A percentile compares a stretch with the other conserved stretches of the same genome.
Conservation (phyloP, 352 stramenopile genomes). For the Phytopythium sindhum region DNA sequence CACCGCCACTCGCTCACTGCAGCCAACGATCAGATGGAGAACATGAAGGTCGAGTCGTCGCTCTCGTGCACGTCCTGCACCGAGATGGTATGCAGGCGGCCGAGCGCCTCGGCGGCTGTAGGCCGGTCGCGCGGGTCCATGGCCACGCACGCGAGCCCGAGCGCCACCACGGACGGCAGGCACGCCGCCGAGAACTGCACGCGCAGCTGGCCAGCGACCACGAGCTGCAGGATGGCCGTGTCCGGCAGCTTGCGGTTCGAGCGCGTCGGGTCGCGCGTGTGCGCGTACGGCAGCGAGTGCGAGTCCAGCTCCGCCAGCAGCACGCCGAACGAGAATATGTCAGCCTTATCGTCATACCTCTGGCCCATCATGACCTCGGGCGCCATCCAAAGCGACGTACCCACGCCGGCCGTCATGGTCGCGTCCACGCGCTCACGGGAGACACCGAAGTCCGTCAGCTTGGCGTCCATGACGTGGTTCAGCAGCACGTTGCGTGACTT, state of each 20-base stretch:
- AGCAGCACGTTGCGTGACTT: too few species aligned
- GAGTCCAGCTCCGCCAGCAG: too few species aligned
- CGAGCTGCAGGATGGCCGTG: constrained; percentile 45
- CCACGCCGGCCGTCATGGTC: constrained; percentile 42
- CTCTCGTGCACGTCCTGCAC: constrained; percentile 24
- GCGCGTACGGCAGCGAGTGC: constrained; percentile 29
- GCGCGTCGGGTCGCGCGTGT: constrained; percentile 32
- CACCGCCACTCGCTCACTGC: too few species aligned
- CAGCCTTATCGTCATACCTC: too few species aligned
- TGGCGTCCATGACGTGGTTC: constrained; percentile 27
- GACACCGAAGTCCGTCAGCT: constrained; percentile 50
- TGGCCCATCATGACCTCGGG: too few species aligned
- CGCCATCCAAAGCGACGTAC: too few species aligned
- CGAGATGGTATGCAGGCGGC: constrained; percentile 33
- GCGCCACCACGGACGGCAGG: constrained; percentile 25
- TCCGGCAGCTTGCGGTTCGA: constrained; percentile 35
- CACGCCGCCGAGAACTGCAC: constrained; percentile 28
- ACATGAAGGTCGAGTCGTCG: constrained; percentile 1
- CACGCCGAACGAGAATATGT: too few species aligned
- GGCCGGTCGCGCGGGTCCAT: constrained; percentile 39
- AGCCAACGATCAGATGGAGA: constrained; percentile 7
- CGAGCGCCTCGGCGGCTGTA: constrained; percentile 32
- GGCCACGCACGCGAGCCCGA: constrained; percentile 32
- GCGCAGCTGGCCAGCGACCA: constrained; percentile 38
- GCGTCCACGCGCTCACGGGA: constrained; percentile 29